phyloP scores from a whole-genome alignment of 768 basidiomycete species.

The Kwoniella sp. region DNA sequence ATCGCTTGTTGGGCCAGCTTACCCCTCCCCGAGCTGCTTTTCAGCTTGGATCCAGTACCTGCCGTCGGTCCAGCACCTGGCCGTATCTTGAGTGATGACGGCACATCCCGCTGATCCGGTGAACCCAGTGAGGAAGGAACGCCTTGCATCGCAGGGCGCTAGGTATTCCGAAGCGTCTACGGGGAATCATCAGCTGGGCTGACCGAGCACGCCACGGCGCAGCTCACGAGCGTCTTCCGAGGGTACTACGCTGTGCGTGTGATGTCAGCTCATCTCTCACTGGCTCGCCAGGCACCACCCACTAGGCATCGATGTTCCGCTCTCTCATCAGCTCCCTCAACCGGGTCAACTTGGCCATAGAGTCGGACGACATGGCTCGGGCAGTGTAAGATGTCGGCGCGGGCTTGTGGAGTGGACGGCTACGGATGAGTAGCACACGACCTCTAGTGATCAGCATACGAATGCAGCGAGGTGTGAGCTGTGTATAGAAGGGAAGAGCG shows the following conservation, averaged over 20 bases:
- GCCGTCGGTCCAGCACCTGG: slow-evolving; percentile 89
- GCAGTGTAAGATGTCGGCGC: no score
- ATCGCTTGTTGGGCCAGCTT: slow-evolving; percentile 54
- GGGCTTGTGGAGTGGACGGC: no score
- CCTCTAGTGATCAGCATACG: no score
- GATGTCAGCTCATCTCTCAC: background rate
- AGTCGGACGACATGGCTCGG: no score
- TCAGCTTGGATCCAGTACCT: slow-evolving; percentile 90
- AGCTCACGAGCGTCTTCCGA: slow-evolving; percentile 85
- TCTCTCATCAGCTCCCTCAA: slow-evolving; percentile 69
- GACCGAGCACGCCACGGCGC: background rate
- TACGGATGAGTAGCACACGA: no score
- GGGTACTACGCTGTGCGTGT: slow-evolving; percentile 61
- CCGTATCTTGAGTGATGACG: slow-evolving; percentile 64
- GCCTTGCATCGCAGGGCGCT: slow-evolving; percentile 73
- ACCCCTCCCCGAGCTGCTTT: slow-evolving; percentile 67
- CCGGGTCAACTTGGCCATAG: slow-evolving; percentile 52
- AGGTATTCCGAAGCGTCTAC: slow-evolving; percentile 85
- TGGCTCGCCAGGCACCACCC: slow-evolving; percentile 10
- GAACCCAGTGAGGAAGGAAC: slow-evolving; percentile 88
- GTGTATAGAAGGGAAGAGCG: no score
- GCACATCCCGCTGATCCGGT: slow-evolving; percentile 92
- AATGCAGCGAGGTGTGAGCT: no score
- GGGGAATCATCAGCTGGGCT: background rate
- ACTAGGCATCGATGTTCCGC: slow-evolving; percentile 61